Conservation (phyloP, 768 basidiomycete species). For the Megacollybia marginata region DNA sequence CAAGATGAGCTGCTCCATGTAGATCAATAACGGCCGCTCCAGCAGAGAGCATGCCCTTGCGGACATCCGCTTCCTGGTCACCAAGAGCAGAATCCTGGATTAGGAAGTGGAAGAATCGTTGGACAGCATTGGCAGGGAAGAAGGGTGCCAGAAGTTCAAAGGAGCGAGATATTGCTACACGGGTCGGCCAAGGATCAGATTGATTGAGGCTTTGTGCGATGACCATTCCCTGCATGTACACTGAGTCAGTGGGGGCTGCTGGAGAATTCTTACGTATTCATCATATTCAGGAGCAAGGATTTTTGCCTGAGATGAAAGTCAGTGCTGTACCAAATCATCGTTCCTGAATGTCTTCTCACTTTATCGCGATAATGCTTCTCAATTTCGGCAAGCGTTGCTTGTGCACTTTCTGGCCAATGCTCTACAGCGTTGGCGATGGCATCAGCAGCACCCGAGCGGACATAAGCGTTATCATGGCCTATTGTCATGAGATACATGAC, state of each 20-base stretch:
- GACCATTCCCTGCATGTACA: constrained; percentile 72
- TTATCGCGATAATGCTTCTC: constrained; percentile 80
- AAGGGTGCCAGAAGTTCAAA: constrained; percentile 62
- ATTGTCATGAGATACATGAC: neutral
- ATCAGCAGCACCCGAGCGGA: constrained; percentile 61
- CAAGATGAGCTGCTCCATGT: constrained; percentile 67
- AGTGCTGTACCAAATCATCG: neutral
- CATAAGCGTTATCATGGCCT: constrained; percentile 80
- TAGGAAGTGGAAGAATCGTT: constrained; percentile 77
- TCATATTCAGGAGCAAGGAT: constrained; percentile 89
- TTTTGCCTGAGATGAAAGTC: constrained; percentile 48
- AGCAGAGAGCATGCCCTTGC: constrained; percentile 81
- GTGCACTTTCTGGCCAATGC: constrained; percentile 56
- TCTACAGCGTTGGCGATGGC: constrained; percentile 75
- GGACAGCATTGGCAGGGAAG: constrained; percentile 56
- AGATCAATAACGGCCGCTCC: constrained; percentile 76
- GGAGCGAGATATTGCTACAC: constrained; percentile 64
- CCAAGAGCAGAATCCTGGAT: constrained; percentile 84
- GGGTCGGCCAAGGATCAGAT: constrained; percentile 80
- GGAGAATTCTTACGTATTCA: constrained; percentile 57
- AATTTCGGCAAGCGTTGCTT: constrained; percentile 41
- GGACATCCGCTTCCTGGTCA: constrained; percentile 75
- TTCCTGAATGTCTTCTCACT: constrained; percentile 27
- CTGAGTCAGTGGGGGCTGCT: neutral
- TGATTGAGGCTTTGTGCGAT: constrained; percentile 81